A percentile compares a stretch with the other conserved stretches of the same genome.
Evolutionary conservation across 257 asterid species (phyloP).

Genomic region (Solanum appendiculatum): DNA sequence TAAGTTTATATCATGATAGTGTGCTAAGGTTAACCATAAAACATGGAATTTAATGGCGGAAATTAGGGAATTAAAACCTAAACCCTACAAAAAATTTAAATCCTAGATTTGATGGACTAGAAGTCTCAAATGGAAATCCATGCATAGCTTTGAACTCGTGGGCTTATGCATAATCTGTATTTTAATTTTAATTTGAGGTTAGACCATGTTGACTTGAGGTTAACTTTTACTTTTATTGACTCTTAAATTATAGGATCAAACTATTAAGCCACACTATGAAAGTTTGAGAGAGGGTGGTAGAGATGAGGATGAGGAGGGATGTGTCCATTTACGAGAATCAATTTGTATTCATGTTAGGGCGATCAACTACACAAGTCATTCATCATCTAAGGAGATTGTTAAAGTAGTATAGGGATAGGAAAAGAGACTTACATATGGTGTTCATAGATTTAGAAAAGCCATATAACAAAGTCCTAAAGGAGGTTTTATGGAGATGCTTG

Average conservation of each 20-base stretch:
- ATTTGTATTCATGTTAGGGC: background rate
- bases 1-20: background rate
- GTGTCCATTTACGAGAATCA: background rate
- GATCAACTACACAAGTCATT: background rate
- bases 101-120: background rate
- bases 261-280: background rate
- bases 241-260: background rate
- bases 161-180: background rate
- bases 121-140: background rate
- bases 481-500: background rate
- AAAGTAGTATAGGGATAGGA: background rate
- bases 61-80: background rate
- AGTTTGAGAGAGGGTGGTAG: background rate
- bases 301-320: background rate
- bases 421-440: background rate
- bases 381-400: background rate
- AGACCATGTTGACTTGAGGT: background rate
- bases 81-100: background rate
- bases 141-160: background rate
- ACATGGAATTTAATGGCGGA: background rate
- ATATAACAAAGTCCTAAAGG: background rate
- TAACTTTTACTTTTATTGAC: background rate
- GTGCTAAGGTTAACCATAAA: background rate
- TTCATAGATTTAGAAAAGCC: background rate
- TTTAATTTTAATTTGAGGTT: background rate